Percentiles rank a stretch among this genome's conserved stretches.
These are phyloP conservation scores for Lasiodiplodia sp. DNA, from an alignment of 2,329 filamentous ascomycete species.

Conservation along the genomic window DNA sequence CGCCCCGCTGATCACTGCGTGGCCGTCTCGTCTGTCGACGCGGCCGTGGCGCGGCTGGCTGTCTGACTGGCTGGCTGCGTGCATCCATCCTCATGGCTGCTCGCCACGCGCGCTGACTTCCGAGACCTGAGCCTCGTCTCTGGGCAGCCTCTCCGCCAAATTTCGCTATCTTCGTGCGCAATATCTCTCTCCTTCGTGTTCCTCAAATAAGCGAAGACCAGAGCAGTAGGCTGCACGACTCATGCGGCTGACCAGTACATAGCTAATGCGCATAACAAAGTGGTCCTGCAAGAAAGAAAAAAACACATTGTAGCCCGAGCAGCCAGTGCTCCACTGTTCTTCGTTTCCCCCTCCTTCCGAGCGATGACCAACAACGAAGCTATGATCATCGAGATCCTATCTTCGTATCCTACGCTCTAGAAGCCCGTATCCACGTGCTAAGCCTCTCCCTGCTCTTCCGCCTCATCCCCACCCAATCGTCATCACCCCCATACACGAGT, in stretches of 20 bases:
- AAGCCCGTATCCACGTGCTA: not conserved
- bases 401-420: constrained; percentile 7
- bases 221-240: not conserved
- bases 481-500: not conserved
- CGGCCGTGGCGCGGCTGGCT: constrained; percentile 17
- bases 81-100: not conserved
- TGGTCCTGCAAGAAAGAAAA: not conserved
- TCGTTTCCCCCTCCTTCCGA: not conserved
- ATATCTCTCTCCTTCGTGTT: not conserved
- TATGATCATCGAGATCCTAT: not conserved
- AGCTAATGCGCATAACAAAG: not conserved
- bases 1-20: constrained; percentile 24
- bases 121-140: not conserved
- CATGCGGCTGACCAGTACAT: not conserved
- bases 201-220: constrained; percentile 7
- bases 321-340: not conserved
- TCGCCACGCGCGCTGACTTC: constrained; percentile 3
- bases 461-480: not conserved
- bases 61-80: not conserved
- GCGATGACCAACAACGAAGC: not conserved
- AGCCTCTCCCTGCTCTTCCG: not conserved
- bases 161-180: not conserved
- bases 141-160: not conserved
- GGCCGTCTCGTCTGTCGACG: constrained; percentile 15
- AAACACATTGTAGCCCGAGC: not conserved